Evolutionary conservation across 495 filamentous ascomycete species (phyloP), one percentile per base, ranked within the genome.

Genomic region (Trichoderma parareesei): DNA sequence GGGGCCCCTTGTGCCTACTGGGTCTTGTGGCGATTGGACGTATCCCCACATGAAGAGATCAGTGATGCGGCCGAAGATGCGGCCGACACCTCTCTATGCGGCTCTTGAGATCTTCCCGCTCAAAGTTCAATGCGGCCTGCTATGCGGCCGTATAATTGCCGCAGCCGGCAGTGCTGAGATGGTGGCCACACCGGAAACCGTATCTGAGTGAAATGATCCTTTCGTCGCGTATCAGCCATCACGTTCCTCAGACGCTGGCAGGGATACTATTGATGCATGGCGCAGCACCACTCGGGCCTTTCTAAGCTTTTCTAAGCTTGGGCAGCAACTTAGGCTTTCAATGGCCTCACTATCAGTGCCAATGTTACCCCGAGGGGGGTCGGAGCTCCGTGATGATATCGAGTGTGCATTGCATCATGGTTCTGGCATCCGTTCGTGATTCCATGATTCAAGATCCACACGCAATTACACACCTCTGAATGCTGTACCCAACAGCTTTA

Each of bases 91-190:
- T 27, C 27, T 33, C 3, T n/a, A 9, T 37, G 37, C 53, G 53
- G 53, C 53, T 57, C 53, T 57, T 14, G 53, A 5, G 53, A 57
- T 57, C 53, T 57, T 57, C 53, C 53, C 53, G 53, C 16, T 33
- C 53, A 57, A 49, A 37, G 11, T 8, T 57, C 53, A 57, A 57
- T 57, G 53, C 53, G 53, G 53, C 53, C 53, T 35, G 35, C 27
- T 27, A 57, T 57, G 53, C 53, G 53, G 53, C 53, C 53, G 9
- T 37, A 5, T 3, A 57, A 37, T 57, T 57, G 53, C 53, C 53
- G 53, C 20, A 37, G 9, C 27, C 53, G 53, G 53, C 53, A 57
- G 37, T 57, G 20, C 20, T 35, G 37, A 18, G 9, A 20, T 57
- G 20, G 27, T 35, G 53, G 53, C 53, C 53, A 57, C 11, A 37